Evolutionary conservation across 2,329 filamentous ascomycete species (phyloP), one percentile per base, ranked within the genome.

Genomic region (Clarireedia sp.): DNA sequence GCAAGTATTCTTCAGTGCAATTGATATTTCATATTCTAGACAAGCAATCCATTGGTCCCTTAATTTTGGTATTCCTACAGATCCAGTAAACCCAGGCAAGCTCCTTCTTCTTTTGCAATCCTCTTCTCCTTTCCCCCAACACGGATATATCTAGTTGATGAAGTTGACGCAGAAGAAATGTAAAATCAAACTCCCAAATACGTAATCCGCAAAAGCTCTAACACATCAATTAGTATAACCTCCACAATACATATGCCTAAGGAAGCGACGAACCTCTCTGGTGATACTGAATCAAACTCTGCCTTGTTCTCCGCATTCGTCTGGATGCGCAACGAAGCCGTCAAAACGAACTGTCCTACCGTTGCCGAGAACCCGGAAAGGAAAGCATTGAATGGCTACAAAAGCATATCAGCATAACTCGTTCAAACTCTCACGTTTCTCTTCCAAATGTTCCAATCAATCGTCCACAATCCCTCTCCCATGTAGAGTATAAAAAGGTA

Each of bases 161-260:
- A 99, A 99, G 80, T 99, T 99, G 71, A 97, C 85, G 74, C 91
- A 96, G 79, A 99, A 99, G 76, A 97, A 96, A 77, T 99, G 94
- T 71, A 97, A 75, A 70, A 97, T 89, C 71, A 99, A 72, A 72
- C 91, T 96, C 70, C 92, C 94, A 65, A 96, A 89, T 58, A 99
- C 80, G 70, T 87, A 99, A 75, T 99, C 94, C 69, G 94, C 91
- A 72, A 99, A 99, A 40, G 94, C 92, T 71, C 90, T 95, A 8
- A 17, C 64, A 54, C 23, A 16, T 50, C 37, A 44, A 44, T 64
- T 56, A 68, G 60, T 53, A 47, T 46, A 29, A 7, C 16, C 44
- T 56, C 12, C 5, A 9, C 21, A 41, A 12, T 9, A 19, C 29
- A 37, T 10, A 29, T 10, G 21, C 4, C 8, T 7, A 46, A 5